Evolutionary conservation across 495 filamentous ascomycete species (phyloP).

Genomic region (Cercophora newfieldiana): DNA sequence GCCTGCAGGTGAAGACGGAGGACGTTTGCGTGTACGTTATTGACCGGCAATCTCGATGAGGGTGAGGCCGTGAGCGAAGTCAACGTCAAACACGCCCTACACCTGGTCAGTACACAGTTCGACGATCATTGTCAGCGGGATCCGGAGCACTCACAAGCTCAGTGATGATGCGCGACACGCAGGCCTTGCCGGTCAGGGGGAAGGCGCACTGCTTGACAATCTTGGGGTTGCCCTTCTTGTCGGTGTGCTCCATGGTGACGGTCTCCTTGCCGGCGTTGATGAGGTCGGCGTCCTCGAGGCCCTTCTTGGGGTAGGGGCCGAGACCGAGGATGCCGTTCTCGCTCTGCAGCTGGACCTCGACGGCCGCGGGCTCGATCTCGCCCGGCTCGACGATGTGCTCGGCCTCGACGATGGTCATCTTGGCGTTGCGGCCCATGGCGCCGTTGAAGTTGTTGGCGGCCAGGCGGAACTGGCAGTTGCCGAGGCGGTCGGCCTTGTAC

Average conservation of each 20-base stretch:
- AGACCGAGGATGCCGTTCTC: slow-evolving; percentile 92
- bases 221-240: slow-evolving; percentile 90
- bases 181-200: slow-evolving; percentile 81
- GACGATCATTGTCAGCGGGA: not conserved
- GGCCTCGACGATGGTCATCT: slow-evolving; percentile 89
- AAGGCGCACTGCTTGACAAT: slow-evolving; percentile 91
- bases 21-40: slow-evolving; percentile 16
- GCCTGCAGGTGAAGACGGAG: slow-evolving; percentile 17
- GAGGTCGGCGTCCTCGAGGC: slow-evolving; percentile 81
- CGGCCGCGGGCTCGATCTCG: slow-evolving; percentile 73
- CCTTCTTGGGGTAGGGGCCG: slow-evolving; percentile 80
- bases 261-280: slow-evolving; percentile 97
- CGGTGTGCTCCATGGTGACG: slow-evolving; percentile 93
- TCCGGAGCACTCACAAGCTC: slow-evolving; percentile 65
- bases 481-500: slow-evolving; percentile 83
- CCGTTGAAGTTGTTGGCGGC: slow-evolving; percentile 90
- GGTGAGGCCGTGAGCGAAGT: slow-evolving; percentile 76
- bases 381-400: slow-evolving; percentile 88
- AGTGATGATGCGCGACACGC: slow-evolving; percentile 89
- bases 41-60: slow-evolving; percentile 74
- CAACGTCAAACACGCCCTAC: slow-evolving; percentile 80
- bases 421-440: slow-evolving; percentile 88
- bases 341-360: slow-evolving; percentile 83
- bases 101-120: slow-evolving; percentile 9
- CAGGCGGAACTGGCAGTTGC: slow-evolving; percentile 89